Percentiles rank a stretch among this genome's conserved stretches.
Conservation (phyloP, 441 rosid species). For the Codiaeum variegatum region DNA sequence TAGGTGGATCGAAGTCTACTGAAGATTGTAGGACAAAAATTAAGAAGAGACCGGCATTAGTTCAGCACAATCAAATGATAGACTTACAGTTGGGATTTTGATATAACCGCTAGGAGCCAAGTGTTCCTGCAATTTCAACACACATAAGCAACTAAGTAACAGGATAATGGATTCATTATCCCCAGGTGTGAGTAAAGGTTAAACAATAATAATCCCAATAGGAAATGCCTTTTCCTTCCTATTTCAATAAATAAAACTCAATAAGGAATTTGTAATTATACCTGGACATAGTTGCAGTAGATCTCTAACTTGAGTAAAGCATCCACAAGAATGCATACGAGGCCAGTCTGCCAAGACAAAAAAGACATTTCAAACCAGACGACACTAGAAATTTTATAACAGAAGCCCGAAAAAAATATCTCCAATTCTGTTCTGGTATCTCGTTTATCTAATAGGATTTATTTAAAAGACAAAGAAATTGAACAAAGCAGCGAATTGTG, state of each 20-base stretch:
- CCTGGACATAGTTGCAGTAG: slow-evolving; percentile 68
- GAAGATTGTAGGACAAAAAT: neutral
- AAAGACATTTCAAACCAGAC: slow-evolving; percentile 12
- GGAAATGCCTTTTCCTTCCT: slow-evolving; percentile 7
- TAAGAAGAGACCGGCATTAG: slow-evolving; percentile 6
- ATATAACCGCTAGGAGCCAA: slow-evolving; percentile 77
- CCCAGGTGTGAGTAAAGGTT: neutral
- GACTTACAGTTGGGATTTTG: slow-evolving; percentile 79
- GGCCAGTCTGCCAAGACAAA: slow-evolving; percentile 38
- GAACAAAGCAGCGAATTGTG: neutral
- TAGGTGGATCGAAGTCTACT: neutral
- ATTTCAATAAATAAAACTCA: slow-evolving; percentile 11
- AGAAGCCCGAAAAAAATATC: neutral
- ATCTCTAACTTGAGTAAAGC: slow-evolving; percentile 49
- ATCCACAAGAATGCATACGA: slow-evolving; percentile 60
- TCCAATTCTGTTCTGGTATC: neutral
- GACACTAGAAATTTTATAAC: neutral
- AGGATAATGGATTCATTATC: neutral
- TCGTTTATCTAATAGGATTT: neutral
- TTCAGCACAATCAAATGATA: neutral
- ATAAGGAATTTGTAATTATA: slow-evolving; percentile 19
- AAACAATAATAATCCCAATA: neutral
- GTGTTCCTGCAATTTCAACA: slow-evolving; percentile 63
- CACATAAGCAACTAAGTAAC: neutral
- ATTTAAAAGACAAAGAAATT: slow-evolving; percentile 5